Conservation (phyloP, 345 rosid genomes). For the Cochlearia excelsa region DNA sequence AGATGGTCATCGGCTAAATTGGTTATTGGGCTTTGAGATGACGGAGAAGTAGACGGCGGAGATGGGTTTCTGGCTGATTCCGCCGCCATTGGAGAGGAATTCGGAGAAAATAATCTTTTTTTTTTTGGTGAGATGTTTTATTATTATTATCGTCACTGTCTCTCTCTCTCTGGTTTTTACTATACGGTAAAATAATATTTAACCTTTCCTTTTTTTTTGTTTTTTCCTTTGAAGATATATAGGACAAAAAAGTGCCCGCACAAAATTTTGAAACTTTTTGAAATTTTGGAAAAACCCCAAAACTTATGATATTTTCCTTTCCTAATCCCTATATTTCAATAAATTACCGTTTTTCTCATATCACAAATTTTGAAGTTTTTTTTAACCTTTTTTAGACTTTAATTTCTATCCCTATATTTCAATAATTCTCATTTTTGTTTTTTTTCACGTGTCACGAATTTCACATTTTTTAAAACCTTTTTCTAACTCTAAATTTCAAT, state of each 20-base stretch:
- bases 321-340: neutral
- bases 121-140: conserved; percentile 20
- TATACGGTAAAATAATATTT: conserved; percentile 19
- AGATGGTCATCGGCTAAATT: conserved; percentile 63
- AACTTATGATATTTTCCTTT: neutral
- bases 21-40: conserved; percentile 28
- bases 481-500: too few relatives aligned
- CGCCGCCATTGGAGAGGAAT: conserved; percentile 2
- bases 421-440: too few relatives aligned
- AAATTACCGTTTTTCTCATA: neutral
- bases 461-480: too few relatives aligned
- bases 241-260: conserved; percentile 14
- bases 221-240: conserved; percentile 2
- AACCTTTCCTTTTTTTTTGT: conserved; percentile 9
- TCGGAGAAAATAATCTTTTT: conserved; percentile 15
- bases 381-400: too few relatives aligned
- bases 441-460: too few relatives aligned
- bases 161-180: neutral
- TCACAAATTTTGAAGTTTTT: neutral
- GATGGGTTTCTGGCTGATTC: conserved; percentile 8
- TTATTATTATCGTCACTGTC: conserved; percentile 26
- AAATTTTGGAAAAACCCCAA: neutral
- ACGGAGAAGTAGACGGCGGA: conserved; percentile 13
- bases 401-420: too few relatives aligned
- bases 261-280: conserved; percentile 20